phyloP scores from a whole-genome alignment of 2,329 filamentous ascomycete genomes.

The Drechslerella stenobrocha region DNA sequence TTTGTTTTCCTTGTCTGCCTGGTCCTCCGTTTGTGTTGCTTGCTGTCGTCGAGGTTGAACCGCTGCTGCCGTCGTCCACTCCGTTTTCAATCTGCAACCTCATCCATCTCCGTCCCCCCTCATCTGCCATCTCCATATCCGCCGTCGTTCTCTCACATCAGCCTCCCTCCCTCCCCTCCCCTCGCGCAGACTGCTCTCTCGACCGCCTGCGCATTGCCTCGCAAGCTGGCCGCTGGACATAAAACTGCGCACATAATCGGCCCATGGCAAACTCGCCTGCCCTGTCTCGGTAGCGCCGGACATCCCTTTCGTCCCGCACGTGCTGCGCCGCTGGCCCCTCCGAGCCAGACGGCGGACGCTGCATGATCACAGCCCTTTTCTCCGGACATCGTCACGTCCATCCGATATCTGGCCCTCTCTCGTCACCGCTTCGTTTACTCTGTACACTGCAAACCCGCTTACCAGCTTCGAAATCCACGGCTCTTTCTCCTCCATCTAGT shows the following conservation, averaged over 20 bases:
- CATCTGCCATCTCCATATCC: not conserved
- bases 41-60: not conserved
- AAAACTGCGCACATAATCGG: not conserved
- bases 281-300: constrained; percentile 2
- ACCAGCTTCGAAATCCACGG: not conserved
- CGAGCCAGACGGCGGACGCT: not conserved
- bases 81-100: not conserved
- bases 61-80: not conserved
- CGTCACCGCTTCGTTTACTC: not conserved
- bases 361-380: not conserved
- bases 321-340: not conserved
- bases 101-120: constrained; percentile 4
- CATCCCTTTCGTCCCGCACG: not conserved
- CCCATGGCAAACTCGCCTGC: not conserved
- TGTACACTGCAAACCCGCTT: not conserved
- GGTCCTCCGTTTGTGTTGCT: not conserved
- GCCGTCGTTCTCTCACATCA: not conserved
- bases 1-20: too few relatives aligned
- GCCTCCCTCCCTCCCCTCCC: not conserved
- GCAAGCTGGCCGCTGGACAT: not conserved
- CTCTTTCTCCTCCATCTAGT: not conserved
- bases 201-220: not conserved
- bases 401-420: not conserved
- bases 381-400: not conserved
- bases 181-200: not conserved